Evolutionary conservation across 768 basidiomycete species (phyloP).

Genomic region (Pisolithus tinctorius): DNA sequence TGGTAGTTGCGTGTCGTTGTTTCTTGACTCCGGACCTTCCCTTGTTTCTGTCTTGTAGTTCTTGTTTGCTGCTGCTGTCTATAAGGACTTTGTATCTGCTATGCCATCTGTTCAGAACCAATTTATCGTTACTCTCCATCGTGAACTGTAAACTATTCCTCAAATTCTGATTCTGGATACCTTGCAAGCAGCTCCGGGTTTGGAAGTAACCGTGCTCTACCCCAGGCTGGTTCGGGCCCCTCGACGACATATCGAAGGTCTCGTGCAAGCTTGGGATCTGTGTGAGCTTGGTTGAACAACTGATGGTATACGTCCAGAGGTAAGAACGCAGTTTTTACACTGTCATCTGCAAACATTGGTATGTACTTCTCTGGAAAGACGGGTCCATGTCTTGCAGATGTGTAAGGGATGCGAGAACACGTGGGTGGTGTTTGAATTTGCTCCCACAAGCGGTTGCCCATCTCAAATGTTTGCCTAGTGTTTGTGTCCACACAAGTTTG

Average conservation of each 20-base stretch:
- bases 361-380: too few relatives aligned
- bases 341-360: slow-evolving; percentile 32
- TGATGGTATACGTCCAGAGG: neutral
- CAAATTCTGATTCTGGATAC: slow-evolving; percentile 45
- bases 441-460: too few relatives aligned
- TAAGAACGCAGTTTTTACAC: slow-evolving; percentile 14
- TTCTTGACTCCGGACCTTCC: neutral
- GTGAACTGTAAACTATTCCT: slow-evolving; percentile 31
- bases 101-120: too few relatives aligned
- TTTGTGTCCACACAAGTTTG: too few relatives aligned
- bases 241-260: slow-evolving; percentile 33
- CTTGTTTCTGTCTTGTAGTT: neutral
- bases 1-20: slow-evolving; percentile 43
- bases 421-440: too few relatives aligned
- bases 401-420: too few relatives aligned
- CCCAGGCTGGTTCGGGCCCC: slow-evolving; percentile 19
- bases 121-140: slow-evolving; percentile 1
- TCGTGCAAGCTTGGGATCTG: too few relatives aligned
- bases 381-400: too few relatives aligned
- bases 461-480: too few relatives aligned
- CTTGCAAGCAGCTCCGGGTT: slow-evolving; percentile 35
- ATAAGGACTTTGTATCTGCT: too few relatives aligned
- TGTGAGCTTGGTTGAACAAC: slow-evolving; percentile 18
- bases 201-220: slow-evolving; percentile 32
- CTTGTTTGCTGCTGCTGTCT: neutral